These are phyloP conservation scores for Tylopilus plumbeoviolaceoides DNA, from an alignment of 768 basidiomycete genomes.

Conservation along the genomic window DNA sequence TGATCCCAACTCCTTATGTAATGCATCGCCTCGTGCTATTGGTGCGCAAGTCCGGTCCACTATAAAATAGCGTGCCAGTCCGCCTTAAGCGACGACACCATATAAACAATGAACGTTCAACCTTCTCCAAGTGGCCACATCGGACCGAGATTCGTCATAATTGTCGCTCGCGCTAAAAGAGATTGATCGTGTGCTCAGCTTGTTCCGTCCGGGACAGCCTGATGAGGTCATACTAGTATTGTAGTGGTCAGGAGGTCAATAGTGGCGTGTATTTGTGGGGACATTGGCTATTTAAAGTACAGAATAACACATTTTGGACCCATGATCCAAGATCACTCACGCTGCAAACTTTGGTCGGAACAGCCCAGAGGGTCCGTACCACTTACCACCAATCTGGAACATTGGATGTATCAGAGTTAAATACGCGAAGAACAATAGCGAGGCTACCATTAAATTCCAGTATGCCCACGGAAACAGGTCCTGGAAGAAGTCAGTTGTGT, in stretches of 20 bases:
- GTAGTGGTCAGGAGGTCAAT: conserved; percentile 1
- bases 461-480: conserved; percentile 50
- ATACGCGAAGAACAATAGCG: not conserved
- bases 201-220: conserved; percentile 15
- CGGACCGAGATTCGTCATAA: conserved; percentile 5
- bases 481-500: conserved; percentile 5
- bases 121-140: not conserved
- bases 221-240: not conserved
- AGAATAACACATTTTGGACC: not conserved
- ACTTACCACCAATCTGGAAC: conserved; percentile 36
- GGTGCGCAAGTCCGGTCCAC: not conserved
- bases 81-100: not conserved
- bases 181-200: not conserved
- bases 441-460: conserved; percentile 66
- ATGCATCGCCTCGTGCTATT: not conserved
- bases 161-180: not conserved
- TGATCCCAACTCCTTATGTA: conserved; percentile 8
- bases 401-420: conserved; percentile 4
- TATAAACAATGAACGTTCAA: not conserved
- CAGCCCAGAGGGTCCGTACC: conserved; percentile 46
- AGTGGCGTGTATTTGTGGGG: conserved; percentile 5
- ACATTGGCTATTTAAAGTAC: not conserved
- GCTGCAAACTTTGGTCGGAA: conserved; percentile 36
- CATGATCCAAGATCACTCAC: conserved; percentile 2
- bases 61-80: too few species aligned